phyloP scores from a whole-genome alignment of 306 rosid species.

The Dalbergia cochinchinensis region DNA sequence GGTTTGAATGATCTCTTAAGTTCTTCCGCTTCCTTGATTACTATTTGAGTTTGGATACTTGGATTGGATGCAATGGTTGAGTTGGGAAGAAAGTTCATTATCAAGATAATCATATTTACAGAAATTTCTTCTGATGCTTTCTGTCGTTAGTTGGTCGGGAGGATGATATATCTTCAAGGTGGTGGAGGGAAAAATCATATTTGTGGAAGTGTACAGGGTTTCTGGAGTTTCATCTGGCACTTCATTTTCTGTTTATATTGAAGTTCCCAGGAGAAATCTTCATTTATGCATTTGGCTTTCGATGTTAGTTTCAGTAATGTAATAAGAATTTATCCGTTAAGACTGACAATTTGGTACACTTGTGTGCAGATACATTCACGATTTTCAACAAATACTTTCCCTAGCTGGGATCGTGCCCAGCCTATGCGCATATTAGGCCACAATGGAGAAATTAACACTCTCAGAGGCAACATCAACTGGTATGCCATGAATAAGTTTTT shows the following conservation, averaged over 20 bases:
- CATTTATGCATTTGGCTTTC: constrained; percentile 41
- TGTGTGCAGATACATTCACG: constrained; percentile 92
- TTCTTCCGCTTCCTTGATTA: constrained; percentile 99
- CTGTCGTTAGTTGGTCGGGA: constrained; percentile 69
- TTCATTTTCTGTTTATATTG: constrained; percentile 44
- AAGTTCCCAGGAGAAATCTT: constrained; percentile 58
- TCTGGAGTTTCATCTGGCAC: constrained; percentile 53
- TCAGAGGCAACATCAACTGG: constrained; percentile 95
- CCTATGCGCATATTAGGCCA: constrained; percentile 96
- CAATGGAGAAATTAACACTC: constrained; percentile 98
- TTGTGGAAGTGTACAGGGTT: constrained; percentile 62
- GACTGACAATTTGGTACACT: constrained; percentile 50
- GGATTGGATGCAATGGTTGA: constrained; percentile 92
- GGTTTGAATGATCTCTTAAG: constrained; percentile 99
- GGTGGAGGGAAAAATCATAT: constrained; percentile 64
- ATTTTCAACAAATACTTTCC: constrained; percentile 94
- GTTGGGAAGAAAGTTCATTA: constrained; percentile 97
- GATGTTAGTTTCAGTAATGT: constrained; percentile 46
- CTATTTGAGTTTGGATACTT: constrained; percentile 84
- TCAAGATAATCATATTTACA: constrained; percentile 93
- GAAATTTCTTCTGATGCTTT: constrained; percentile 80
- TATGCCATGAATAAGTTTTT: constrained; percentile 42
- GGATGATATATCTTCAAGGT: constrained; percentile 57
- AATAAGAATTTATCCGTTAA: constrained; percentile 30
- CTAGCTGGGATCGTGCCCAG: constrained; percentile 99